Evolutionary conservation across 2,329 filamentous ascomycete genomes (phyloP).

Genomic region (Bretziella fagacearum): DNA sequence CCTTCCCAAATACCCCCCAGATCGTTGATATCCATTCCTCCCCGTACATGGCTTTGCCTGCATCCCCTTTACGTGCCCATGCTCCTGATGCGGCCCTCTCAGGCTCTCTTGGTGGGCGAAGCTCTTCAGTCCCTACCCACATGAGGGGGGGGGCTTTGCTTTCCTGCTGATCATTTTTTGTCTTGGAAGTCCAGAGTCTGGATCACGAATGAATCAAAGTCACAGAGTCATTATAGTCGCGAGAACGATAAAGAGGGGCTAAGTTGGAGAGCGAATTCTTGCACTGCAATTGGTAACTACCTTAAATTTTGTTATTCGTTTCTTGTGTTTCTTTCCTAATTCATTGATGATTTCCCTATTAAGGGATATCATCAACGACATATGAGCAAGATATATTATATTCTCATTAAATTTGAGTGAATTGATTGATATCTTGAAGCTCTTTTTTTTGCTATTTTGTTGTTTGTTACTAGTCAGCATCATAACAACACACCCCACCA

Average conservation of each 20-base stretch:
- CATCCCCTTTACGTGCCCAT: conserved; percentile 1
- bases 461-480: not conserved
- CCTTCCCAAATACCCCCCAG: not conserved
- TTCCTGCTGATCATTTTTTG: no score
- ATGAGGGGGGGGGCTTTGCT: no score
- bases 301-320: no score
- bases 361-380: not conserved
- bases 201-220: no score
- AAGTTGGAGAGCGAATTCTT: no score
- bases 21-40: not conserved
- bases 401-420: not conserved
- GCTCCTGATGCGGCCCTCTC: not conserved
- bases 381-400: not conserved
- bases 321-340: conserved; percentile 1
- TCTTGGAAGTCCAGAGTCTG: no score
- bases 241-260: no score
- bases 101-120: not conserved
- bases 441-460: not conserved
- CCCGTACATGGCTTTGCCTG: not conserved
- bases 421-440: not conserved
- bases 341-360: not conserved
- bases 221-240: no score
- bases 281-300: no score
- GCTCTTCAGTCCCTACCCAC: not conserved
- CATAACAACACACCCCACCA: not conserved